Base-by-base conservation (phyloP, 2,329 filamentous ascomycete species). In the Paecilomyces sp. region DNA sequence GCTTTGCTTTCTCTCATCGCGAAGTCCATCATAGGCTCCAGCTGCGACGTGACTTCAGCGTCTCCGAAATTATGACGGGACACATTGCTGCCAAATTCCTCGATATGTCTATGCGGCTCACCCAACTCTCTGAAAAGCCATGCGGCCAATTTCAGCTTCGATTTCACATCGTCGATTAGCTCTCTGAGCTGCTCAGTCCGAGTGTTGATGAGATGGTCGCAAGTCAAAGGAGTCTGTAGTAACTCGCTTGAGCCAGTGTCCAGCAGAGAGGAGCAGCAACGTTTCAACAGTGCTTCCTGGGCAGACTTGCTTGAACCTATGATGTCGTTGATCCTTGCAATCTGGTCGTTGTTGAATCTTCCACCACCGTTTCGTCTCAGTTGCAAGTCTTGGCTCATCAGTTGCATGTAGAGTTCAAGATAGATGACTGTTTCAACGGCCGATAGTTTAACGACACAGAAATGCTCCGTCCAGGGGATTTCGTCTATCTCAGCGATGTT, bases 211-310 rank as follows among this genome's bases (percentile, higher is more conserved):
- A 79, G 68, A 28, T 69, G 65, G 22, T 67, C 60, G 54, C 72
- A 75, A 3, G 73, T 76, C 30, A 68, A 60, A 2, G 62, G 61
- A 33, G 67, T 68, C 30, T 70, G 69, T 25, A 67, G 62, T 1
- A 68, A 64, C 34, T 68, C 61, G 12, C 67, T 64, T 64, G 69
- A 73, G 22, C 60, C 59, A 15, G 65, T 65, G 15, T 68, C 67
- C 28, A 72, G 64, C 2, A 68, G 67, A 57, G 77, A 74, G 30
- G 72, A 69, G 52, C 76, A 70, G 65, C 76, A 69, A 63, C 80
- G 65, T 67, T 80, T 83, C 0, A 83, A 67, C n/a, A 86, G 69
- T 0, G 81, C 82, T 61, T 84, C 81, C 65, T 85, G 81, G 0
- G 79, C 76, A 2, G 75, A 77, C 1, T 69, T 64, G 11, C 77